Evolutionary conservation across 768 basidiomycete genomes (phyloP), one percentile per base, ranked within the genome.

Genomic region (Fibroporia radiculosa): DNA sequence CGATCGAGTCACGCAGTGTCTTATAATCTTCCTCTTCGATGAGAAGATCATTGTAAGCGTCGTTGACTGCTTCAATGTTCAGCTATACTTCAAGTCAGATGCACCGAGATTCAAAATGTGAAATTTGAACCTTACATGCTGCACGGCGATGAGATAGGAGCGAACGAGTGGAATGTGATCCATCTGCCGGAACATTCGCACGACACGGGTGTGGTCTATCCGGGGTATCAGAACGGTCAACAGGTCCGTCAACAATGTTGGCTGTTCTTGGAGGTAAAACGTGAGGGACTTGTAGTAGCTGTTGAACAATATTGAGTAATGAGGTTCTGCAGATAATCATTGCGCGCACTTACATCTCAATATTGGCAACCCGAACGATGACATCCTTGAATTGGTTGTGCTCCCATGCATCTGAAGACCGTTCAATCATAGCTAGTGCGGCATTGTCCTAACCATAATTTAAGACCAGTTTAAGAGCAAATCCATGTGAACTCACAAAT

Each of bases 321-420:
- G n/a, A n/a, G n/a, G 20, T 16, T 8, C 34, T n/a, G 12, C 14
- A 4, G 14, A 19, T 13, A 18, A 25, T 4, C 18, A 4, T 31
- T 40, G 44, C 10, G 23, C 20, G 54, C 80, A 48, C n/a, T n/a
- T 63, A 88, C 88, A 99, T 97, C 69, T 99, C 96, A 50, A 98
- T 79, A 58, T 99, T 99, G 38, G 96, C 95, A 18, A 87, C 93
- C 48, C 93, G 88, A 59, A 97, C 89, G 44, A 96, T 77, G 46
- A 96, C 84, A 55, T 98, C 96, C 75, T 98, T 98, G 82, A 99
- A 99, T 64, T 97, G 95, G 58, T 91, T 93, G 69, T 99, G 96
- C 46, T 99, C 96, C 93, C 93, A 99, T 39, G 93, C 92, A 64
- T 96, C 92, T n/a, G 90, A 78, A 1, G 96, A 89, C 16, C 93